phyloP scores from a whole-genome alignment of 23 red algal genomes.

The Gracilaria caudata region DNA sequence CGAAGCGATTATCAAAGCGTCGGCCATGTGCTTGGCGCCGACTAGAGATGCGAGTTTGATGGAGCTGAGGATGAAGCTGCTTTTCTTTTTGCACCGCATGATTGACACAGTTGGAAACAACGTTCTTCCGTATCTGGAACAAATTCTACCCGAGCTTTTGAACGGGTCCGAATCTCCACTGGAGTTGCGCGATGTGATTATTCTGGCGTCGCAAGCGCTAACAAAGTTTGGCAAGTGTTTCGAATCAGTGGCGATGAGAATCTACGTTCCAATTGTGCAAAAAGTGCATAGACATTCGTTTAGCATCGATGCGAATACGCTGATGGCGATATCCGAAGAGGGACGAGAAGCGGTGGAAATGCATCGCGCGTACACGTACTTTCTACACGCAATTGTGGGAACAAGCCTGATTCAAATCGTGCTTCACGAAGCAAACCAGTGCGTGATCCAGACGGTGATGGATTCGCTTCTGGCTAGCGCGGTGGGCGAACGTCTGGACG shows the following conservation, averaged over 20 bases:
- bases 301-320: slow-evolving; percentile 28
- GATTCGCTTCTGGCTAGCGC: slow-evolving; percentile 46
- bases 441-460: slow-evolving; percentile 43
- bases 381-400: slow-evolving; percentile 61
- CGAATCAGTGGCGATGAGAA: slow-evolving; percentile 32
- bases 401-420: slow-evolving; percentile 41
- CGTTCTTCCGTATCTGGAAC: slow-evolving; percentile 58
- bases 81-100: slow-evolving; percentile 87
- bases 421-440: slow-evolving; percentile 13
- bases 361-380: slow-evolving; percentile 63
- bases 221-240: slow-evolving; percentile 50
- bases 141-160: slow-evolving; percentile 49
- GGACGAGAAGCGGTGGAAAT: slow-evolving; percentile 70
- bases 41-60: not conserved
- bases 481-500: slow-evolving; percentile 53
- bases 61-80: slow-evolving; percentile 31
- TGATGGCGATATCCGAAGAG: slow-evolving; percentile 68
- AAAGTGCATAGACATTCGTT: slow-evolving; percentile 41
- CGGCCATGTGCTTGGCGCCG: not conserved
- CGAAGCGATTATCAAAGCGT: slow-evolving; percentile 45
- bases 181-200: slow-evolving; percentile 53
- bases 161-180: slow-evolving; percentile 22
- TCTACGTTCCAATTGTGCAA: slow-evolving; percentile 48
- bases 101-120: slow-evolving; percentile 74
- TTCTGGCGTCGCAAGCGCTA: slow-evolving; percentile 56